Base-by-base conservation (phyloP, 148 eudicot genomes). In the Diospyros lotus region DNA sequence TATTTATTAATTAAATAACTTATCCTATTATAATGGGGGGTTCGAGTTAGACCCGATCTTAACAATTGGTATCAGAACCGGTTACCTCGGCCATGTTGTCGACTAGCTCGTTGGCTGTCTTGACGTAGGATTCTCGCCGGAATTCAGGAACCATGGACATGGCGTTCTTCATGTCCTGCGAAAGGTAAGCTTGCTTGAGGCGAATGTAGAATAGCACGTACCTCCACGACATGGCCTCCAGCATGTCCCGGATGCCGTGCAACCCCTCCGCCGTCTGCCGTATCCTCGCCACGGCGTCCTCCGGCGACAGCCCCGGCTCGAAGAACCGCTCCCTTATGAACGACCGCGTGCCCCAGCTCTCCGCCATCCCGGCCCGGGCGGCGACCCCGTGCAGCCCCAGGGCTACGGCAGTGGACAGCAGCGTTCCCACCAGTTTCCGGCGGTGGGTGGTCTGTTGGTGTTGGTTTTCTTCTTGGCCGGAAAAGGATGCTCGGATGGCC, bases 201-300 rank as follows among this genome's bases (percentile, higher is more conserved):
- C 96, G 74, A 17, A 93, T 88, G 70, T 90, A 89, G 77, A 87
- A 93, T 69, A 93, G 65, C 9, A 93, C 83, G 62, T 89, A 93
- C 87, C 93, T 85, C 98, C 98, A 93, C 8, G 98, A 86, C 94
- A 85, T 89, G 15, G 91, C 87, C 18, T 93, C 98, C 78, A 93
- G 66, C 98, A 93, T 93, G 44, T 84, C 88, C 80, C 90, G 77
- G 6, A 93, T 73, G 69, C 88, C 77, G 68, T 89, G 98, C 6
- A 93, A 78, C 38, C 96, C 98, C 53, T 93, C 91, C 0, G 96
- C 92, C 0, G 98, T 91, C 67, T 91, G 89, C 48, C 82, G 79
- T 2, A 93, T 91, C 68, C 98, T 73, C 3, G 86, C 85, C 43
- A 79, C 92, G 4, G 98, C 90, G 15, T 91, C 92, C 44, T 93